These are phyloP conservation scores for Lodderomyces theae DNA, from an alignment of 1,139 yeast species.

Conservation along the genomic window DNA sequence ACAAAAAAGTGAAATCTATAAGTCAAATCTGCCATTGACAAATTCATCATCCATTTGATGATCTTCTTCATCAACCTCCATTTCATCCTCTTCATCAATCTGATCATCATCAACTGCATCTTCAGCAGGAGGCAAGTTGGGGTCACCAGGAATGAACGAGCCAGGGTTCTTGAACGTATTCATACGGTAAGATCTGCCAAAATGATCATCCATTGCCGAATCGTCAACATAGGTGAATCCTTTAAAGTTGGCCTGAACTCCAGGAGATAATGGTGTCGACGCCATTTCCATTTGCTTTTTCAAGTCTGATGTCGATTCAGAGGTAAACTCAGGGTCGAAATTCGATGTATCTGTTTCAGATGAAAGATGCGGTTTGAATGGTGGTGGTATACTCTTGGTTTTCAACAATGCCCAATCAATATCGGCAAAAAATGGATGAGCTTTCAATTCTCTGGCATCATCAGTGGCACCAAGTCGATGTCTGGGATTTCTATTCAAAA, in stretches of 20 bases:
- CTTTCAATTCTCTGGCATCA: conserved; percentile 89
- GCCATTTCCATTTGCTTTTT: conserved; percentile 64
- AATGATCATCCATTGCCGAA: conserved; percentile 86
- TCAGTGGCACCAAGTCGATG: conserved; percentile 88
- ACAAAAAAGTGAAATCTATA: conserved; percentile 20
- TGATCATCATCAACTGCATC: conserved; percentile 77
- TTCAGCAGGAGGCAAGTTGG: conserved; percentile 77
- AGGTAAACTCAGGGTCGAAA: conserved; percentile 96
- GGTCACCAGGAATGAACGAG: conserved; percentile 74
- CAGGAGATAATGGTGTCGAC: conserved; percentile 86
- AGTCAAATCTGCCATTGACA: conserved; percentile 86
- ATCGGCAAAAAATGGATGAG: conserved; percentile 87
- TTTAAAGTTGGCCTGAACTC: conserved; percentile 91
- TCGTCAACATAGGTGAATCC: conserved; percentile 97
- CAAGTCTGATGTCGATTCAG: conserved; percentile 79
- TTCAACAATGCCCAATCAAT: conserved; percentile 82
- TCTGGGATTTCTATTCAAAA: conserved; percentile 90
- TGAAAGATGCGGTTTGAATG: conserved; percentile 88
- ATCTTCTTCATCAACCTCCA: conserved; percentile 50
- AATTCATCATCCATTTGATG: conserved; percentile 63
- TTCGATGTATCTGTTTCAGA: conserved; percentile 93
- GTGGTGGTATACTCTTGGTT: conserved; percentile 90
- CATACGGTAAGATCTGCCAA: conserved; percentile 46
- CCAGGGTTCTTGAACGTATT: conserved; percentile 59
- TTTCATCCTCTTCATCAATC: conserved; percentile 58